Evolutionary conservation across 1,139 yeast species (phyloP).

Genomic region (Blastobotrys malaysiensis): DNA sequence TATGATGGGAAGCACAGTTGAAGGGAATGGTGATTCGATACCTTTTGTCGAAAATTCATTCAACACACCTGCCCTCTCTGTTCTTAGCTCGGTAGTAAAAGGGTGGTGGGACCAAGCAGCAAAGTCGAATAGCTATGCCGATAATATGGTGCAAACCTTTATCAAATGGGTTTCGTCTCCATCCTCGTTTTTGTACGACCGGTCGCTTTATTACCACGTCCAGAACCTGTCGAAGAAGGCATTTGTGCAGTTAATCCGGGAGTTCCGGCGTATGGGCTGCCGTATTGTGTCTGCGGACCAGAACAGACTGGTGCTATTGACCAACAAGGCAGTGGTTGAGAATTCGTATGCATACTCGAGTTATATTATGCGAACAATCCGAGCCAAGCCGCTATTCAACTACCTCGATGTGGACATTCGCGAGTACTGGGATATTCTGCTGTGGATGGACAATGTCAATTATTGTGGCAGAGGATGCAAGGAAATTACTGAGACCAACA

Average conservation of each 20-base stretch:
- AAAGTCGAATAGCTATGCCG: conserved; percentile 65
- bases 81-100: conserved; percentile 69
- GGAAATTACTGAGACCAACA: conserved; percentile 35
- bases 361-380: conserved; percentile 69
- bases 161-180: conserved; percentile 84
- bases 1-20: conserved; percentile 41
- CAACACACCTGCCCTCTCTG: conserved; percentile 66
- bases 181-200: conserved; percentile 68
- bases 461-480: conserved; percentile 78
- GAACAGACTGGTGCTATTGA: conserved; percentile 65
- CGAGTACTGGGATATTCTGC: conserved; percentile 81
- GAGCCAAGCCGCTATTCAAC: conserved; percentile 77
- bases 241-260: conserved; percentile 72
- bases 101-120: conserved; percentile 95
- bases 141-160: conserved; percentile 74
- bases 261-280: conserved; percentile 73
- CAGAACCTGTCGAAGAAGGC: conserved; percentile 85
- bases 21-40: conserved; percentile 21
- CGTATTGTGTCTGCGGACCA: conserved; percentile 75
- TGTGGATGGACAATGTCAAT: conserved; percentile 94
- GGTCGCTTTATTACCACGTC: conserved; percentile 76
- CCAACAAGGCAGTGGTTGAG: conserved; percentile 73
- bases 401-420: conserved; percentile 70
- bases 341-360: conserved; percentile 93
- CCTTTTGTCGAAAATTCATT: conserved; percentile 55